Conservation (phyloP, 2,329 filamentous ascomycete species). For the Neonectria punicea region DNA sequence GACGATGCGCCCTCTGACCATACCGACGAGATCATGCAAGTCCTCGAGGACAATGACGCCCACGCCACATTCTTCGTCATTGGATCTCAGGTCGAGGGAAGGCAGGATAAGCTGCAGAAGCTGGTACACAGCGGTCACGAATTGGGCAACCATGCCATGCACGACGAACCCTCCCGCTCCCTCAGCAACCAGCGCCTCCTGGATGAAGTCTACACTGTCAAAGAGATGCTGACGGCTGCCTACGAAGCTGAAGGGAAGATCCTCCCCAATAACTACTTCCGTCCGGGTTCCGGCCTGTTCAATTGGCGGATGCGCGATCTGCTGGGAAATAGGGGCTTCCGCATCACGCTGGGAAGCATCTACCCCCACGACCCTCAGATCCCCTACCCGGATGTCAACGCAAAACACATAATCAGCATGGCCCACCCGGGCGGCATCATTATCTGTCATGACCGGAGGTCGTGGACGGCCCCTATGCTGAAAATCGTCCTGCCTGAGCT, state of each 20-base stretch:
- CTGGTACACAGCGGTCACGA: conserved; percentile 74
- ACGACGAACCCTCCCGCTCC: conserved; percentile 78
- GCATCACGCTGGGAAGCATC: conserved; percentile 81
- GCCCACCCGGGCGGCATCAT: conserved; percentile 80
- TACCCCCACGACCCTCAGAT: conserved; percentile 96
- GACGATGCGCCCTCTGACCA: conserved; percentile 84
- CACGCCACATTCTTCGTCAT: conserved; percentile 91
- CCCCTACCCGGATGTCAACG: conserved; percentile 74
- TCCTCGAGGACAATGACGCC: conserved; percentile 73
- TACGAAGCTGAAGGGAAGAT: conserved; percentile 60
- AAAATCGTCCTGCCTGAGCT: conserved; percentile 77
- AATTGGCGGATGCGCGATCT: conserved; percentile 73
- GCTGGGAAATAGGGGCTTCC: conserved; percentile 71
- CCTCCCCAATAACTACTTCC: conserved; percentile 74
- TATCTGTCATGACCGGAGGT: conserved; percentile 84
- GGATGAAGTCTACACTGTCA: conserved; percentile 72
- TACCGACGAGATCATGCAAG: conserved; percentile 75
- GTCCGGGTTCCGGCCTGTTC: conserved; percentile 88
- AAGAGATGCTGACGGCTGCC: conserved; percentile 66
- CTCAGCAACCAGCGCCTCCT: conserved; percentile 69
- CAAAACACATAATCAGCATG: conserved; percentile 84
- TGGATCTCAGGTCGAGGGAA: conserved; percentile 74
- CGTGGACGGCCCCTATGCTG: conserved; percentile 88
- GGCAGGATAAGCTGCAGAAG: conserved; percentile 64
- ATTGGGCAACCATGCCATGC: conserved; percentile 90